phyloP scores from a whole-genome alignment of 2,329 filamentous ascomycete genomes.

The Trichoderma guizhouense region DNA sequence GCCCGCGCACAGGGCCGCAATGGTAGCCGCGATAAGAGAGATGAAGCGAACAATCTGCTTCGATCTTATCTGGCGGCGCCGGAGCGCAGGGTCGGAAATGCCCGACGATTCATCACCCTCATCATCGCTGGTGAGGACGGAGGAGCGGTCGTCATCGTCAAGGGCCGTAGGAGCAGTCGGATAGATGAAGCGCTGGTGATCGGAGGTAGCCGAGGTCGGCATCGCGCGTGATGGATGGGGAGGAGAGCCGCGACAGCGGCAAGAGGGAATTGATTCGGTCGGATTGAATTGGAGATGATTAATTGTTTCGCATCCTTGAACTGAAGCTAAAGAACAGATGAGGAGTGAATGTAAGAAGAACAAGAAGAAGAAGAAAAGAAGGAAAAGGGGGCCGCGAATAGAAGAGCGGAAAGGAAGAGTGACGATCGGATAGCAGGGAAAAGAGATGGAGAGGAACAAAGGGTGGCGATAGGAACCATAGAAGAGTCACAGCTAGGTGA shows the following conservation, averaged over 20 bases:
- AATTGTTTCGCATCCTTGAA: background rate
- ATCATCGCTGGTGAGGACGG: conserved; percentile 19
- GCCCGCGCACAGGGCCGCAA: conserved; percentile 72
- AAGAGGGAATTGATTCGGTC: background rate
- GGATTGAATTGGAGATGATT: background rate
- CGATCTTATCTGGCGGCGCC: conserved; percentile 25
- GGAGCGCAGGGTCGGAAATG: conserved; percentile 19
- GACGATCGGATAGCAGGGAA: background rate
- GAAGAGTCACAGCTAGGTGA: background rate
- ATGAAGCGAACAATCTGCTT: conserved; percentile 40
- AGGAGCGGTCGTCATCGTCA: conserved; percentile 27
- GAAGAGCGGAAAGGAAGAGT: background rate
- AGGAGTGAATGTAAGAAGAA: background rate
- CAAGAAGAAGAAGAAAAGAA: background rate
- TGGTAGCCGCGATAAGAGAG: conserved; percentile 53
- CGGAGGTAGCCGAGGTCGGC: conserved; percentile 13
- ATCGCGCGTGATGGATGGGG: background rate
- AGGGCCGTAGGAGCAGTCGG: background rate
- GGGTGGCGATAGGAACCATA: background rate
- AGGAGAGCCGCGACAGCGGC: background rate
- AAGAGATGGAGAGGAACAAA: background rate
- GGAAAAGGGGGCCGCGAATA: background rate
- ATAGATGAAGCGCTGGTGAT: conserved; percentile 14
- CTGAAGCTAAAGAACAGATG: background rate
- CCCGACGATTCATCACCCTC: conserved; percentile 1